Evolutionary conservation across 2,329 filamentous ascomycete species (phyloP), one percentile per base, ranked within the genome.

Genomic region (Fusarium penzigii): DNA sequence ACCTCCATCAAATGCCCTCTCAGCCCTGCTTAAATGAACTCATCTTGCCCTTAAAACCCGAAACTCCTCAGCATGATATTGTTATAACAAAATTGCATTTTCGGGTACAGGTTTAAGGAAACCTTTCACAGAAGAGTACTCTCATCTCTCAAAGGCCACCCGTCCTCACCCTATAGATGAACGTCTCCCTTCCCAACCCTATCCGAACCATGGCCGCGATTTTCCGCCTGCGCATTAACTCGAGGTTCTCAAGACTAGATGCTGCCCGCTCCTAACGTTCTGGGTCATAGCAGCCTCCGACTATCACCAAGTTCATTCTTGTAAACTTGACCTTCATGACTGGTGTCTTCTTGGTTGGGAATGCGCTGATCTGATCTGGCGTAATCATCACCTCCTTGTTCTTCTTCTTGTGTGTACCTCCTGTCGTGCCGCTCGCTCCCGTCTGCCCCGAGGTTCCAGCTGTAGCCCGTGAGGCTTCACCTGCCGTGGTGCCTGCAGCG

Each of bases 251-350:
- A 46, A 46, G 53, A 45, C 51, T 46, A 46, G 44, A 16, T 51
- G 50, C 56, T 50, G 48, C 44, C 42, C 43, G 53, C 46, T 61
- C 57, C 67, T 72, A 77, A 53, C 73, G 71, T 58, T 81, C 78
- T 38, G 81, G 78, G 47, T 84, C 79, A 63, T 84, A 87, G 65
- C 83, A 86, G 20, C 92, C 91, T 43, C 89, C 91, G 17, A 92
- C 92, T 55, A 97, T 79, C 12, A 97, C 88, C 59, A 97, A 73
- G 69, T 99, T 99, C 90, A 96, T 97, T 55, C 91, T 81, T 4
- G 94, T 97, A 65, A 97, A 97, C 66, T 88, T 85, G 48, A 96
- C 92, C 73, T 93, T 94, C 72, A 95, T 90, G 11, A 97, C 90
- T 0, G 93, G 92, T 14, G 89, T 93, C 75, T 96, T 96, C 82